Evolutionary conservation across 2,329 filamentous ascomycete species (phyloP), one percentile per base, ranked within the genome.

Genomic region (Arachnopeziza araneosa): DNA sequence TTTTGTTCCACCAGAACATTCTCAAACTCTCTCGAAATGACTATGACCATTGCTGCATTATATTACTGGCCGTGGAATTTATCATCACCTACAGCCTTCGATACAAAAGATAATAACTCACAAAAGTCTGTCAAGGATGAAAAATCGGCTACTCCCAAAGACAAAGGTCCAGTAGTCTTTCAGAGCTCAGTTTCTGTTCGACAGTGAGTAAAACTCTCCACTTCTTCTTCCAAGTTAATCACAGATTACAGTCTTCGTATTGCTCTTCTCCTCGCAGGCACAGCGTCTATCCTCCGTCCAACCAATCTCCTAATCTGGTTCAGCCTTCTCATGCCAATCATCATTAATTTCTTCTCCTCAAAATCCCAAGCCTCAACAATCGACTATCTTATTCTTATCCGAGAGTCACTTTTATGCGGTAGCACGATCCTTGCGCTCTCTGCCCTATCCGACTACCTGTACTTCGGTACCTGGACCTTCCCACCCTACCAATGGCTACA

Each of bases 21-120:
- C 70, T 97, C 93, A 58, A 99, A 99, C 76, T 95, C 88, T 56
- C 78, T 98, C 4, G 95, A 99, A 78, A 91, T 89, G n/a, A 90
- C 89, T 0, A 77, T 99, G 67, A 97, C 93, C 4, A 80, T 89
- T 61, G 80, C 85, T 68, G 93, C 92, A 1, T 78, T 98, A 52
- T 86, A 85, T 71, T 84, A 87, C 68, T 98, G 91, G 90, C 93
- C 95, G 14, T 98, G 95, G 93, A 79, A 84, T 60, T 81, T 90
- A 74, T 79, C 87, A 48, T 68, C 73, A 73, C 60, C 62, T 24
- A 52, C 58, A 54, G 8, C 22, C 52, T 30, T 10, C 8, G n/a
- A 22, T 3, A 3, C 24, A 23, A 52, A 52, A 52, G n/a, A n/a
- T 2, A 19, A 14, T 44, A 7, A 3, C 10, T 7, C 60, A 52